Base-by-base conservation (phyloP, 2,329 filamentous ascomycete genomes). In the Phoma sp. region DNA sequence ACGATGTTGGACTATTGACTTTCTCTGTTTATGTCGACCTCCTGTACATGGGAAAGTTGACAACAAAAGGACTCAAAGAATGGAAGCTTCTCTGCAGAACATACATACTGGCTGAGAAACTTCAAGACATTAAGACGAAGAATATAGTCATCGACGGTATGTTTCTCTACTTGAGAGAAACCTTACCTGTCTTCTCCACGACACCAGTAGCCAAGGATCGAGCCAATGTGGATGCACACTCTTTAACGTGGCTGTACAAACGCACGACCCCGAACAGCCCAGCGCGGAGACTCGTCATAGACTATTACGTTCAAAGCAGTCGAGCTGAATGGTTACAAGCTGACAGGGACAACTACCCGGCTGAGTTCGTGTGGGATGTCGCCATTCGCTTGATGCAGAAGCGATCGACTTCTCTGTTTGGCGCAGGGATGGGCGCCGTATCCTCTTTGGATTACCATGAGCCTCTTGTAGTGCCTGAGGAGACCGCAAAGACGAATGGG, bases 81-180 rank as follows among this genome's bases (percentile, higher is more conserved):
- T 43, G 18, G 18, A 17, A 25, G 1, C 23, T 17, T 17, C 40
- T 32, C 14, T 32, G 28, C 15, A 21, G 37, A 25, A 18, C 42
- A 4, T 49, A 42, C 46, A 28, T 49, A 6, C 34, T 49, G 7
- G 36, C 36, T 12, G 36, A 49, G 14, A 40, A 30, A 33, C n/a
- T 49, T 15, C 46, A 42, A 32, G 46, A 42, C n/a, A 7, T 32
- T 26, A 18, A 33, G 15, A 26, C 46, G 10, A 40, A 49, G 20
- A 47, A 47, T 23, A 28, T n/a, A 7, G 20, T 32, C 18, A 32
- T 43, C 6, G 40, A 43, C 17, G 40, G 28, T 20, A 43, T 43
- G 40, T 20, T 42, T 7, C 26, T 30, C 17, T 42, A 29, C 39
- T 18, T 42, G 20, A 25, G 26, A 18, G 33, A 36, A 36, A 11